phyloP scores from a whole-genome alignment of 2,329 filamentous ascomycete species.

The Orbilia quercus region DNA sequence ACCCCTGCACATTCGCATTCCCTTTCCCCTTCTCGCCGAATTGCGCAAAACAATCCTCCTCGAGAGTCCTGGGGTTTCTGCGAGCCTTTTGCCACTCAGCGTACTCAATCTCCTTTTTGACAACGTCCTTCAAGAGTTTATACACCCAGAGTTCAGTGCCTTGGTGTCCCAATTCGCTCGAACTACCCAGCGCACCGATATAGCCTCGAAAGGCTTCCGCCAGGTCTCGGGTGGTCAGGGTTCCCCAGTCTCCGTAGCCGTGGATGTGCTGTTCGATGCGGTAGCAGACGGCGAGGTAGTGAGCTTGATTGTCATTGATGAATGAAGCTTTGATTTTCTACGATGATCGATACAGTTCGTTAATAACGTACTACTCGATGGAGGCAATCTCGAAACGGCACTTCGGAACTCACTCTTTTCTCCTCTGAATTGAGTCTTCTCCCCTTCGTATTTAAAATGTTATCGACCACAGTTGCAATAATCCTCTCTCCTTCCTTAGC shows the following conservation, averaged over 20 bases:
- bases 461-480: conserved; percentile 5
- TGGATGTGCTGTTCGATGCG: conserved; percentile 51
- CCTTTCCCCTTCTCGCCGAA: conserved; percentile 5
- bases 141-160: conserved; percentile 12
- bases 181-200: conserved; percentile 28
- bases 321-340: conserved; percentile 40
- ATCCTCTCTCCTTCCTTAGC: neutral
- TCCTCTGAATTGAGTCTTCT: neutral
- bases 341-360: neutral
- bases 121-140: conserved; percentile 6
- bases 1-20: neutral
- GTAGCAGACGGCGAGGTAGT: conserved; percentile 49
- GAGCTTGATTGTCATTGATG: conserved; percentile 43
- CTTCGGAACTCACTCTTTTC: conserved; percentile 5
- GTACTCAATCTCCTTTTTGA: conserved; percentile 38
- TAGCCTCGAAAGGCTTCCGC: conserved; percentile 49
- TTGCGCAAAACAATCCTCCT: neutral
- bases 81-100: conserved; percentile 5
- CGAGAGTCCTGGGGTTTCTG: neutral
- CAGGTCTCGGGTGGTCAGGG: conserved; percentile 30
- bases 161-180: conserved; percentile 27
- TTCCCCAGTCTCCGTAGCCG: conserved; percentile 33
- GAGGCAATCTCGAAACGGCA: too few relatives aligned
- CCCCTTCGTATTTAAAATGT: neutral
- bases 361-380: too few relatives aligned